phyloP scores from a whole-genome alignment of 169 alveolate genomes.

The Babesia ovata region DNA sequence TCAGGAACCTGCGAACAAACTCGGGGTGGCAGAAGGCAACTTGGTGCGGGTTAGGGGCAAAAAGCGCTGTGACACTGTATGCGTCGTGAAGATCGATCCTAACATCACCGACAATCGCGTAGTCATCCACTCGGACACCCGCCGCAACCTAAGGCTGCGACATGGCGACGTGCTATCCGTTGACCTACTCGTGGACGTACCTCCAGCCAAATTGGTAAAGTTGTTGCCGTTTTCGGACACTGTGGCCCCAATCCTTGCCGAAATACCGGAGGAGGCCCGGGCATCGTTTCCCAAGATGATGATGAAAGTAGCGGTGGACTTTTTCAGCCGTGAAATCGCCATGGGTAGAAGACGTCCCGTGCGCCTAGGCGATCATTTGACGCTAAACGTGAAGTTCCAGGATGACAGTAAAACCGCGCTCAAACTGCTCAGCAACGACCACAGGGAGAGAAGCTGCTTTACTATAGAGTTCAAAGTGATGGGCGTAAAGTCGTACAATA shows the following conservation, averaged over 20 bases:
- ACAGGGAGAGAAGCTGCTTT: conserved; percentile 26
- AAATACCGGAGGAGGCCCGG: conserved; percentile 19
- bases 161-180: conserved; percentile 61
- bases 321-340: conserved; percentile 53
- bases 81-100: conserved; percentile 50
- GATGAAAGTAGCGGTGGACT: conserved; percentile 54
- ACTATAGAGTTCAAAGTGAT: conserved; percentile 73
- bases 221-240: conserved; percentile 63
- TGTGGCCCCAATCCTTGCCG: conserved; percentile 35
- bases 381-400: conserved; percentile 43
- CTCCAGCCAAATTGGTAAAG: conserved; percentile 42
- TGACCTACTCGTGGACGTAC: conserved; percentile 48
- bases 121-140: conserved; percentile 46
- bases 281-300: conserved; percentile 40
- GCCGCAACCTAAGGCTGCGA: conserved; percentile 66
- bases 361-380: conserved; percentile 64
- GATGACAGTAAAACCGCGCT: conserved; percentile 29
- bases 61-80: conserved; percentile 57
- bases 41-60: conserved; percentile 52
- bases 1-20: conserved; percentile 61
- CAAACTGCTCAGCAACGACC: conserved; percentile 26
- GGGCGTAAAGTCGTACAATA: conserved; percentile 41
- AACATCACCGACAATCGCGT: conserved; percentile 41
- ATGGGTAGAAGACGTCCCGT: conserved; percentile 57
- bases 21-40: conserved; percentile 57